Conservation (phyloP, 208 protist species). For the Blechomonas ayalai region DNA sequence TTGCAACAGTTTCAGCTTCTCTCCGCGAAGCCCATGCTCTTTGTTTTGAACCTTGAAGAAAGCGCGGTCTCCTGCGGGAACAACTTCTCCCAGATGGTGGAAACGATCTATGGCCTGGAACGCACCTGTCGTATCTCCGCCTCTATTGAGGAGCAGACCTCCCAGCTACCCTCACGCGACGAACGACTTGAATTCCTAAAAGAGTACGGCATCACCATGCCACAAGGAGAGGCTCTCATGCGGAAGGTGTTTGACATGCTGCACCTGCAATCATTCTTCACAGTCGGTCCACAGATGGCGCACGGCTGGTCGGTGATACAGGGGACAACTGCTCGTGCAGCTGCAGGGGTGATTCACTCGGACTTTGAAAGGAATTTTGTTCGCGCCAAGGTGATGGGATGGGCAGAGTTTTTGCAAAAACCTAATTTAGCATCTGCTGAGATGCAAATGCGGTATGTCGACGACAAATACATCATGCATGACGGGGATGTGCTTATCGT, state of each 20-base stretch:
- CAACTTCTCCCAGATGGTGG: slow-evolving; percentile 33
- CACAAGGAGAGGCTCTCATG: slow-evolving; percentile 64
- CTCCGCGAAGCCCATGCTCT: slow-evolving; percentile 77
- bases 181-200: slow-evolving; percentile 67
- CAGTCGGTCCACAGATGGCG: slow-evolving; percentile 79
- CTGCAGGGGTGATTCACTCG: slow-evolving; percentile 77
- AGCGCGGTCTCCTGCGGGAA: slow-evolving; percentile 42
- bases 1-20: slow-evolving; percentile 61
- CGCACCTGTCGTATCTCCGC: slow-evolving; percentile 62
- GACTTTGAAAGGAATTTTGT: slow-evolving; percentile 78
- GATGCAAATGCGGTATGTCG: slow-evolving; percentile 62
- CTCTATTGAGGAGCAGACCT: slow-evolving; percentile 75
- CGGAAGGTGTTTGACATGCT: slow-evolving; percentile 47
- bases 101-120: slow-evolving; percentile 42
- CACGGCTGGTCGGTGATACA: slow-evolving; percentile 52
- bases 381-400: slow-evolving; percentile 58
- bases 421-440: slow-evolving; percentile 69
- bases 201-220: slow-evolving; percentile 68
- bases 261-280: slow-evolving; percentile 81
- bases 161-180: slow-evolving; percentile 49
- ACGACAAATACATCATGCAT: slow-evolving; percentile 56
- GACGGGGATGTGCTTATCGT: slow-evolving; percentile 85
- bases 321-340: slow-evolving; percentile 49
- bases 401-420: slow-evolving; percentile 40
- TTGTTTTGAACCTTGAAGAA: slow-evolving; percentile 84